Evolutionary conservation across 1,284 basidiomycete species (phyloP).

Genomic region (Ceratobasidium sp.): DNA sequence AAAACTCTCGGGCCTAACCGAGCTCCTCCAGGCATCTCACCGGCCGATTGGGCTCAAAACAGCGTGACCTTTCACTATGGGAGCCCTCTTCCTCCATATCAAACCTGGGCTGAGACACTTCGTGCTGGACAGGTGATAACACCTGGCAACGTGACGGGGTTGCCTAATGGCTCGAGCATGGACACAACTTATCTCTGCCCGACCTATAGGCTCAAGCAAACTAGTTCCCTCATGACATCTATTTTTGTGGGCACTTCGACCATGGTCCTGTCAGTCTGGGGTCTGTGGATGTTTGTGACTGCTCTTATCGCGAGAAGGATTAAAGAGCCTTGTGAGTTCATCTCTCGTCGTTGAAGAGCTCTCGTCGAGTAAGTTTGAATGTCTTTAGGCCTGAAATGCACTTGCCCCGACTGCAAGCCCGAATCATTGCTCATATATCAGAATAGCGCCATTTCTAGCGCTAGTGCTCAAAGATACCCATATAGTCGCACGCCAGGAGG

Average conservation of each 20-base stretch:
- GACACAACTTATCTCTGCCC: constrained; percentile 30
- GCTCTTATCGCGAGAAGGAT: constrained; percentile 19
- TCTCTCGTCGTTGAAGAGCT: too few species aligned
- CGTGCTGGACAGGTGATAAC: not conserved
- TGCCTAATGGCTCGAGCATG: not conserved
- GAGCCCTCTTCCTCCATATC: not conserved
- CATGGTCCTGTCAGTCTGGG: constrained; percentile 31
- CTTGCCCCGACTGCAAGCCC: too few species aligned
- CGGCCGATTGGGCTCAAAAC: not conserved
- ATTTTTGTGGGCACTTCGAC: constrained; percentile 30
- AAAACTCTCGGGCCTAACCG: not conserved
- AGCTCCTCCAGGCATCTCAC: not conserved
- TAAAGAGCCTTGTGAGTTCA: constrained; percentile 8
- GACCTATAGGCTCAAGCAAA: constrained; percentile 17
- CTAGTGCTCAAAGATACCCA: too few species aligned
- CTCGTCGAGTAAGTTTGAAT: too few species aligned
- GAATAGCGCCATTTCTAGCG: too few species aligned
- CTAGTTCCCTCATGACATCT: constrained; percentile 1
- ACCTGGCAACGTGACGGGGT: not conserved
- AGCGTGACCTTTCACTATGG: constrained; percentile 18
- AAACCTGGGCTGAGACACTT: constrained; percentile 31
- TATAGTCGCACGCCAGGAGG: too few species aligned
- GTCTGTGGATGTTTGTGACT: constrained; percentile 22
- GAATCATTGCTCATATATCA: too few species aligned
- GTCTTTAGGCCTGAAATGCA: too few species aligned